A percentile compares a stretch with the other conserved stretches of the same genome.
Conservation (phyloP, 2,329 filamentous ascomycete genomes). For the Curvularia spicifera region DNA sequence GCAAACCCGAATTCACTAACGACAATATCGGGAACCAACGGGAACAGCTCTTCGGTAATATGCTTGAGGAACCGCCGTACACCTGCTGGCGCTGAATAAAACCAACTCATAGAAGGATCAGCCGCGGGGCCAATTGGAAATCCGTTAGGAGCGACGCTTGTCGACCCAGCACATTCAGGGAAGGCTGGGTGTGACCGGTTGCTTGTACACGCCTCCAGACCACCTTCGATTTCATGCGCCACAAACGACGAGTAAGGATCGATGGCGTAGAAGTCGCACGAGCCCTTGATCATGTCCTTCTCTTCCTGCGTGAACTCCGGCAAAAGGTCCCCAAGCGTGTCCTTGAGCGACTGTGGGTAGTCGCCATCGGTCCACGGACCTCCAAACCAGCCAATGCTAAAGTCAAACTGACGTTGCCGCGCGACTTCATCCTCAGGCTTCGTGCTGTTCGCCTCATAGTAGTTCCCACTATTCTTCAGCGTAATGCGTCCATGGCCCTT, state of each 20-base stretch:
- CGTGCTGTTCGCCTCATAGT: conserved; percentile 50
- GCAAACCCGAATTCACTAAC: conserved; percentile 53
- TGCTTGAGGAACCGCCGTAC: conserved; percentile 52
- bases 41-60: conserved; percentile 54
- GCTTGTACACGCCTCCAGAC: conserved; percentile 49
- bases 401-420: conserved; percentile 51
- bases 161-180: conserved; percentile 52
- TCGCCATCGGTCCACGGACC: conserved; percentile 57
- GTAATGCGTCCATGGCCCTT: conserved; percentile 52
- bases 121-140: conserved; percentile 56
- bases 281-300: conserved; percentile 53
- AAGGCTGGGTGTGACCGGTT: conserved; percentile 51
- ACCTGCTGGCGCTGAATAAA: conserved; percentile 50
- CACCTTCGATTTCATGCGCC: conserved; percentile 42
- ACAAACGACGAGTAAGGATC: conserved; percentile 46
- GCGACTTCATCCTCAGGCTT: conserved; percentile 46
- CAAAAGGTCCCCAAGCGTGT: conserved; percentile 50
- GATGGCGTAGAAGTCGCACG: conserved; percentile 54
- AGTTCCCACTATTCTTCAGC: conserved; percentile 54
- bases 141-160: conserved; percentile 46
- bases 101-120: conserved; percentile 52
- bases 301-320: conserved; percentile 49
- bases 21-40: conserved; percentile 50
- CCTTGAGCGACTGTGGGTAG: conserved; percentile 50
- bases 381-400: conserved; percentile 55